Evolutionary conservation across 2,329 filamentous ascomycete species (phyloP), one percentile per base, ranked within the genome.

Genomic region (Sarocladium strictum): DNA sequence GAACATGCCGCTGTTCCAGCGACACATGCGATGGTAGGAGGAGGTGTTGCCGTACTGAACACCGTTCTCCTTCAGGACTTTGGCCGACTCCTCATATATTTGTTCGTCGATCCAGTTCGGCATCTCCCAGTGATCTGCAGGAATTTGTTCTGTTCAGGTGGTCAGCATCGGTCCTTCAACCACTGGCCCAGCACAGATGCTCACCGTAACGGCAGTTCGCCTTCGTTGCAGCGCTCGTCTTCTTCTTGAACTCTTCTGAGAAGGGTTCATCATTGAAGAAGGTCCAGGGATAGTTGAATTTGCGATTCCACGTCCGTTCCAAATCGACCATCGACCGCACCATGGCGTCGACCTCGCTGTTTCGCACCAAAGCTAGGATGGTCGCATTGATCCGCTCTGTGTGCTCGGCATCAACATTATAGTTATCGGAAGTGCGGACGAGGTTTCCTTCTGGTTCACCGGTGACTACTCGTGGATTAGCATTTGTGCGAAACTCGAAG

Each of bases 261-360:
- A 99, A 99, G 15, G 90, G 89, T 53, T 89, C 86, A 66, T 99
- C 93, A 73, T 99, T 99, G 80, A 99, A 95, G 70, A 99, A 99
- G 9, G 91, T 97, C 90, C 94, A 99, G 0, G 94, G 94, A 67
- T 99, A 99, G 76, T 99, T 99, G 82, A 97, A 99, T 68, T 99
- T 99, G 77, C 84, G 78, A 66, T 99, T 99, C 91, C 92, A 99
- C 1, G 93, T 97, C 60, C 87, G 77, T 74, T 99, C 94, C 57
- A 99, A 79, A 66, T 99, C 93, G 54, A 73, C 73, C 90, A 99
- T 99, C 24, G 91, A 90, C 66, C 86, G 82, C 24, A 97, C 76
- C 77, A 99, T 88, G 47, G 87, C 89, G 21, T 84, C 74, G 26
- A 97, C 75, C 75, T 99, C 94, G 67, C 89, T 85, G 66, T 99